These are phyloP conservation scores for Pittosporum tobira DNA, from an alignment of 129 eudicot genomes.

Conservation along the genomic window DNA sequence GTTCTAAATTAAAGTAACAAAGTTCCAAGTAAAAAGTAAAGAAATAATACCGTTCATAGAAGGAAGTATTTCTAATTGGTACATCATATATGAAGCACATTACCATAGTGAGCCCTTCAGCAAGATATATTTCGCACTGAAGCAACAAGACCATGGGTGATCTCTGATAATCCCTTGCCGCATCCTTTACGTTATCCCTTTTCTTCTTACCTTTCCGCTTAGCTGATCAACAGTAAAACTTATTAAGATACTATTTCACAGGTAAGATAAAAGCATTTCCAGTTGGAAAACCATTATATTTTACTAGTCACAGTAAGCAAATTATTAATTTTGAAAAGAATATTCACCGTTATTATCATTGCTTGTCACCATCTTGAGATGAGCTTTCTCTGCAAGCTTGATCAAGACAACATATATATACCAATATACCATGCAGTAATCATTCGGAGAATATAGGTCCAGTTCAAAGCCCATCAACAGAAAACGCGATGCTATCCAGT, in stretches of 20 bases:
- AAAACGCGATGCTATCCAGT: conserved; percentile 91
- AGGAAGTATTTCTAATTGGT: neutral
- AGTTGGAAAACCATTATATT: neutral
- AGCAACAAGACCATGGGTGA: conserved; percentile 75
- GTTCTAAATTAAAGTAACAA: too few relatives aligned
- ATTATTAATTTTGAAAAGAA: conserved; percentile 2
- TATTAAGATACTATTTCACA: neutral
- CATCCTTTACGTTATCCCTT: conserved; percentile 55
- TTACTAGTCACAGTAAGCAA: neutral
- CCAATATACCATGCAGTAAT: conserved; percentile 99
- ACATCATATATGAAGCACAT: neutral
- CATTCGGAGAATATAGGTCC: conserved; percentile 78
- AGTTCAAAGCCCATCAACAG: conserved; percentile 82
- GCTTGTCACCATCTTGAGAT: conserved; percentile 48
- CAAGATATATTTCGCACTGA: conserved; percentile 82
- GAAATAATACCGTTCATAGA: too few relatives aligned
- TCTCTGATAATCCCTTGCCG: conserved; percentile 44
- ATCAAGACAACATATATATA: conserved; percentile 64
- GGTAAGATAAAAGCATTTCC: neutral
- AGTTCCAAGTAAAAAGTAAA: too few relatives aligned
- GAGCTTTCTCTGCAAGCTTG: conserved; percentile 89
- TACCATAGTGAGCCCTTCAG: conserved; percentile 93
- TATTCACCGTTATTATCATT: conserved; percentile 57
- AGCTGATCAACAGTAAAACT: conserved; percentile 30
- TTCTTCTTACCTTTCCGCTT: conserved; percentile 82